Percentiles rank a stretch among this genome's conserved stretches.
These are phyloP conservation scores for Rhodotorula babjevae DNA, from an alignment of 768 basidiomycete species.

Conservation along the genomic window DNA sequence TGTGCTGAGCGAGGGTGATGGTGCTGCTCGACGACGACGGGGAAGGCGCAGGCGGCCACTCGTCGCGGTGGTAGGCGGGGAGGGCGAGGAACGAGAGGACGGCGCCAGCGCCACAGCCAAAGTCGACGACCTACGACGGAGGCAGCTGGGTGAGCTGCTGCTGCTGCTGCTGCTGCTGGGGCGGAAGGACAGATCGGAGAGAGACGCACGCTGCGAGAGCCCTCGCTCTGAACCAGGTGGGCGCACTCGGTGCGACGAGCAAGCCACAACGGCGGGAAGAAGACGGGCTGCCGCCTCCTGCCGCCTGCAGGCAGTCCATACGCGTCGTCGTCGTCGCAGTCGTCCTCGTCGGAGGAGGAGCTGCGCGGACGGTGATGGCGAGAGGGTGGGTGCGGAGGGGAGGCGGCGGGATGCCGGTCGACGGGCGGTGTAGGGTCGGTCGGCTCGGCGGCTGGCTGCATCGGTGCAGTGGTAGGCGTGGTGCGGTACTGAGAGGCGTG, in stretches of 20 bases:
- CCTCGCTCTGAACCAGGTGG: constrained; percentile 15
- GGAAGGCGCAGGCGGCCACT: constrained; percentile 42
- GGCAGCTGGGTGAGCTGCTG: no score
- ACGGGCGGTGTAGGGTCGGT: not conserved
- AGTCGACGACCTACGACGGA: constrained; percentile 57
- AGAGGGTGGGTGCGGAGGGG: not conserved
- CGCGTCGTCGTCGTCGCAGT: constrained; percentile 13
- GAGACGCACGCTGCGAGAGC: constrained; percentile 22
- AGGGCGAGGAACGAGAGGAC: constrained; percentile 66
- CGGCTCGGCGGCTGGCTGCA: no score
- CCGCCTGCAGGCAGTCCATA: not conserved
- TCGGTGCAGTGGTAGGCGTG: no score
- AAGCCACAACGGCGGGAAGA: constrained; percentile 41
- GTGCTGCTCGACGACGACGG: not conserved
- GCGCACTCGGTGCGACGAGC: constrained; percentile 23
- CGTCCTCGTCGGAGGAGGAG: not conserved
- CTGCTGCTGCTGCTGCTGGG: no score
- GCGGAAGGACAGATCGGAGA: not conserved
- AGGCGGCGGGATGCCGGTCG: no score
- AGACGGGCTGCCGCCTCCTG: constrained; percentile 14
- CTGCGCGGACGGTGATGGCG: not conserved
- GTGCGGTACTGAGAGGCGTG: no score
- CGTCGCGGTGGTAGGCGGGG: constrained; percentile 66
- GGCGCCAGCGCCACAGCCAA: constrained; percentile 78
- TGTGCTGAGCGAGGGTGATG: no score